Conservation (phyloP, 208 protist species). For the Angomonas ambiguus region DNA sequence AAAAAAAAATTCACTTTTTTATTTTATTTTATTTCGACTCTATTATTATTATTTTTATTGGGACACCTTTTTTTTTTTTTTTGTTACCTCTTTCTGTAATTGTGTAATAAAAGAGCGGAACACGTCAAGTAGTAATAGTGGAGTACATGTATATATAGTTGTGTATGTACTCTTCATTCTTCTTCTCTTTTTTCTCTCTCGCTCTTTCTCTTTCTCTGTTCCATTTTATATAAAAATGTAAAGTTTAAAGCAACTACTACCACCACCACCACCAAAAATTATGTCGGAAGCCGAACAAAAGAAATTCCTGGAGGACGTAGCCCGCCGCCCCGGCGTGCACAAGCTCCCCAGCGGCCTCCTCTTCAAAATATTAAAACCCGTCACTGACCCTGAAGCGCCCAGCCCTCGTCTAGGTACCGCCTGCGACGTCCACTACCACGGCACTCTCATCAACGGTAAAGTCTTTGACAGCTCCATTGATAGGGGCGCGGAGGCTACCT, state of each 20-base stretch:
- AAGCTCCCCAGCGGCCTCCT: constrained; percentile 76
- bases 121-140: background rate
- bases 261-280: too few species aligned
- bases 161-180: constrained; percentile 20
- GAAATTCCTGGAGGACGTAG: constrained; percentile 44
- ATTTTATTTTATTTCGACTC: constrained; percentile 16
- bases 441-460: constrained; percentile 61
- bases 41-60: too few species aligned
- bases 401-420: constrained; percentile 38
- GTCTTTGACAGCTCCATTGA: constrained; percentile 83
- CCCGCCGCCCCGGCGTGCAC: constrained; percentile 32
- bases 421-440: constrained; percentile 81
- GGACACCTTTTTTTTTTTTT: background rate
- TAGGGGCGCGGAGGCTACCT: constrained; percentile 41
- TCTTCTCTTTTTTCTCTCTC: too few species aligned
- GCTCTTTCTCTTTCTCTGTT: constrained; percentile 15
- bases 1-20: background rate
- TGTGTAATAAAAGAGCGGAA: too few species aligned
- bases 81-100: too few species aligned
- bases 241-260: background rate
- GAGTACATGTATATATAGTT: constrained; percentile 18
- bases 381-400: constrained; percentile 24
- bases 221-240: too few species aligned
- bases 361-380: constrained; percentile 58
- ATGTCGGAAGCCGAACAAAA: constrained; percentile 15